A percentile compares a stretch with the other conserved stretches of the same genome.
Conservation (phyloP, 352 stramenopile species). For the Phytophthora pisi region DNA sequence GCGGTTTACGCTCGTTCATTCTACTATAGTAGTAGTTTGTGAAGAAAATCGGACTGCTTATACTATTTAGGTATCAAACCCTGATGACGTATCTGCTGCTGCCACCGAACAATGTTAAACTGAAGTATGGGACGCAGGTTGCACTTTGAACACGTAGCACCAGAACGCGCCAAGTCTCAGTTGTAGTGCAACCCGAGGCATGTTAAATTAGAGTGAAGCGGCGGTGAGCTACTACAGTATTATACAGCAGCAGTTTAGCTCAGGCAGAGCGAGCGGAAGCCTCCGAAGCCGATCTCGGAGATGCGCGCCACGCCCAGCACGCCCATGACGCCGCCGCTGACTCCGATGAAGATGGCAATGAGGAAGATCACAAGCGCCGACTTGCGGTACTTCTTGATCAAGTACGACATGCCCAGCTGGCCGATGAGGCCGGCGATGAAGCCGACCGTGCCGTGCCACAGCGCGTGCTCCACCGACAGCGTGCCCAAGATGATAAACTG, state of each 20-base stretch:
- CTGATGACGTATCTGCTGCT: constrained; percentile 19
- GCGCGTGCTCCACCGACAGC: constrained; percentile 90
- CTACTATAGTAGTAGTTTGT: no score
- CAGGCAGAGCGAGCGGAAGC: constrained; percentile 75
- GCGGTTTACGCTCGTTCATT: no score
- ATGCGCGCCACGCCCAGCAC: constrained; percentile 65
- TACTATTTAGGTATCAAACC: no score
- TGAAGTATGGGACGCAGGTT: background rate
- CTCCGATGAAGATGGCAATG: constrained; percentile 71
- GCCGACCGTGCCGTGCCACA: constrained; percentile 91
- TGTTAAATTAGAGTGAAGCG: constrained; percentile 33
- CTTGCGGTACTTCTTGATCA: constrained; percentile 93
- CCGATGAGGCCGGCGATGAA: constrained; percentile 91
- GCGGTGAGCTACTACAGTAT: constrained; percentile 8
- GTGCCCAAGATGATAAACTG: constrained; percentile 95
- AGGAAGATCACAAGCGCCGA: constrained; percentile 82
- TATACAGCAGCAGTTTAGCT: constrained; percentile 14
- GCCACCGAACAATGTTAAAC: constrained; percentile 15
- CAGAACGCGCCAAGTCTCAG: background rate
- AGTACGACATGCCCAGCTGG: constrained; percentile 91
- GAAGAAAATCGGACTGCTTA: no score
- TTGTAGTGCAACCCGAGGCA: constrained; percentile 1
- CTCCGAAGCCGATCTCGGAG: constrained; percentile 62
- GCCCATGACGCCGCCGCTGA: constrained; percentile 77
- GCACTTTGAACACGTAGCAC: background rate